Conservation (phyloP, 2,329 filamentous ascomycete species). For the Bretziella fagacearum region DNA sequence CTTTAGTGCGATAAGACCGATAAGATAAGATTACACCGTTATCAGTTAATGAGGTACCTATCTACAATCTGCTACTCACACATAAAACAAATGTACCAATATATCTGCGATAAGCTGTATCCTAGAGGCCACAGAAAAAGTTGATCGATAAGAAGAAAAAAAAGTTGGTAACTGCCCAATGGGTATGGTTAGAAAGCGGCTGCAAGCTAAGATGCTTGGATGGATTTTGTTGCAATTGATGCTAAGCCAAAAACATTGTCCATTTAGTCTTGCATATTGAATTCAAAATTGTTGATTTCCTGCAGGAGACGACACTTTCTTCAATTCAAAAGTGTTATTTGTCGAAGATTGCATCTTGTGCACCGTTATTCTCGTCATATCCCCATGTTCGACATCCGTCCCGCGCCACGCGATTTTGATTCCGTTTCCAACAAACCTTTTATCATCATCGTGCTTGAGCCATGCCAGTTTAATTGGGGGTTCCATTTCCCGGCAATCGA, state of each 20-base stretch:
- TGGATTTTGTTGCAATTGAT: slow-evolving; percentile 8
- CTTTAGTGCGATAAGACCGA: neutral
- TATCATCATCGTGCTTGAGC: neutral
- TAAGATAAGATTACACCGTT: slow-evolving; percentile 12
- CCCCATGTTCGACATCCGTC: neutral
- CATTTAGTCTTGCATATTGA: neutral
- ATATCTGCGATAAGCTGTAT: slow-evolving; percentile 1
- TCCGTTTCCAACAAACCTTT: too few species aligned
- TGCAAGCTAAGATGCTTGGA: slow-evolving; percentile 2
- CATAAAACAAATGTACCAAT: neutral
- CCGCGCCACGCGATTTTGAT: slow-evolving; percentile 8
- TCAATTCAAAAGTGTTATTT: slow-evolving; percentile 1
- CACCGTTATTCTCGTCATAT: neutral
- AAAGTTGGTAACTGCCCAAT: slow-evolving; percentile 10
- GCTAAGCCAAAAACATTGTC: neutral
- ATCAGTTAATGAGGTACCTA: slow-evolving; percentile 7
- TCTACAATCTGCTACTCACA: neutral
- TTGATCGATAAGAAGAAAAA: slow-evolving; percentile 15
- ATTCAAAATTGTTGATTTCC: slow-evolving; percentile 1
- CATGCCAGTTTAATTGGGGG: slow-evolving; percentile 14
- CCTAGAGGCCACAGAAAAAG: slow-evolving; percentile 11
- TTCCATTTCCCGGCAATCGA: slow-evolving; percentile 8
- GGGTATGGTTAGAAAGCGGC: slow-evolving; percentile 1
- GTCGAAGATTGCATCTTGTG: slow-evolving; percentile 13
- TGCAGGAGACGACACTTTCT: slow-evolving; percentile 12